These are phyloP conservation scores for Nothophoma quercina DNA, from an alignment of 2,329 filamentous ascomycete species.

Conservation along the genomic window DNA sequence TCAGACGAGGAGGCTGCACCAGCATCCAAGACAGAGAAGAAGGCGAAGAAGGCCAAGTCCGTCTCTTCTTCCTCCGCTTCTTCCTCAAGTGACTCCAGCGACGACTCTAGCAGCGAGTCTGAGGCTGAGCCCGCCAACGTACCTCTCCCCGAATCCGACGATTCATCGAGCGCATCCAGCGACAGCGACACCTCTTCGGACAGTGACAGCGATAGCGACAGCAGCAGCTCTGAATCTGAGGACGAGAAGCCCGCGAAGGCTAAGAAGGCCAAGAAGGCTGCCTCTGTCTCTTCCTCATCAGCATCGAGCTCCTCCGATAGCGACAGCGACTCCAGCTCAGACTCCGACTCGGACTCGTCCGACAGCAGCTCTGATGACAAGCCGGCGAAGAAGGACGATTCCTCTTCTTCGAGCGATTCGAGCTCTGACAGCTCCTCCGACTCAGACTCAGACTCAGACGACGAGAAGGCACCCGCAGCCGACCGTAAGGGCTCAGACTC, in stretches of 20 bases:
- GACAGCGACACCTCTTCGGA: slow-evolving; percentile 33
- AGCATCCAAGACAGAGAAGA: slow-evolving; percentile 26
- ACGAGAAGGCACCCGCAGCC: slow-evolving; percentile 37
- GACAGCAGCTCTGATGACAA: slow-evolving; percentile 35
- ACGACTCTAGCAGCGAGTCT: slow-evolving; percentile 33
- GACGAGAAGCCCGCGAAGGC: slow-evolving; percentile 28
- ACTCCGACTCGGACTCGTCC: slow-evolving; percentile 25
- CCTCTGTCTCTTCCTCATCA: slow-evolving; percentile 39
- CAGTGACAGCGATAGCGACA: slow-evolving; percentile 20
- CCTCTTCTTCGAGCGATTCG: slow-evolving; percentile 29
- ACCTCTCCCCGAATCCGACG: slow-evolving; percentile 38
- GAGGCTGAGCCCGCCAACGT: slow-evolving; percentile 35
- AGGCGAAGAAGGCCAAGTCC: slow-evolving; percentile 26
- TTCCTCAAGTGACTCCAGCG: slow-evolving; percentile 21
- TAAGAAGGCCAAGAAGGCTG: slow-evolving; percentile 37
- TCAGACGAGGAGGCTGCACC: slow-evolving; percentile 28
- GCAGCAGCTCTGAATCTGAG: slow-evolving; percentile 38
- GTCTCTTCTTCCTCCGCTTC: slow-evolving; percentile 29
- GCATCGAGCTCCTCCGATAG: slow-evolving; percentile 39
- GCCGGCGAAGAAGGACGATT: slow-evolving; percentile 28
- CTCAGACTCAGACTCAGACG: slow-evolving; percentile 30
- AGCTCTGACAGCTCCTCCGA: slow-evolving; percentile 28
- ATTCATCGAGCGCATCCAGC: slow-evolving; percentile 37
- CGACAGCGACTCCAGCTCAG: slow-evolving; percentile 34
- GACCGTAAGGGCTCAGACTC: slow-evolving; percentile 51